Conservation (phyloP, 495 filamentous ascomycete species). For the Melanomma pulvis-pyrius region DNA sequence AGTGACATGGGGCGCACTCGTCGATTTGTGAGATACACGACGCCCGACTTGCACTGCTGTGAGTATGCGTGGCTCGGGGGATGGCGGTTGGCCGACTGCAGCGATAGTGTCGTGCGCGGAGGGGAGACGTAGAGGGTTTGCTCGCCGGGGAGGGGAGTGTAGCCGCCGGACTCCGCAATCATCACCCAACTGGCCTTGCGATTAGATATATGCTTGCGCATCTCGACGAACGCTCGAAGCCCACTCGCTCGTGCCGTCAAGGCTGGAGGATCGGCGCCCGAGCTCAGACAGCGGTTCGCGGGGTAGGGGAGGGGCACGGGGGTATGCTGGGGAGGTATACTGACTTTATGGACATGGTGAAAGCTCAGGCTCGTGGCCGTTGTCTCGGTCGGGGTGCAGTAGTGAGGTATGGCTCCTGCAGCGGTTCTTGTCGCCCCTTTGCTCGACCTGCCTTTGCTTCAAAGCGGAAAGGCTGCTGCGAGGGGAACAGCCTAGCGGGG, state of each 20-base stretch:
- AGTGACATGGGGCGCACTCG: constrained; percentile 60
- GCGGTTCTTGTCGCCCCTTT: constrained; percentile 13
- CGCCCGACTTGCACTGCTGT: constrained; percentile 61
- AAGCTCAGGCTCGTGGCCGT: constrained; percentile 1
- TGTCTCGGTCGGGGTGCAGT: not conserved
- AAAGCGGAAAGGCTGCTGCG: constrained; percentile 16
- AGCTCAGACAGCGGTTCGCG: constrained; percentile 15
- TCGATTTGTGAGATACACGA: constrained; percentile 85
- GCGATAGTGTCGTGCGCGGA: constrained; percentile 65
- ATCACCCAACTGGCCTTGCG: constrained; percentile 73
- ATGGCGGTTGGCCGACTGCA: constrained; percentile 63
- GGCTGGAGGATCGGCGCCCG: not conserved
- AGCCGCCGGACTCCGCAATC: constrained; percentile 65
- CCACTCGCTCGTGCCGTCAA: not conserved
- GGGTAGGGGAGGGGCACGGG: constrained; percentile 18
- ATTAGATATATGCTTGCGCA: constrained; percentile 29
- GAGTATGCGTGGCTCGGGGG: constrained; percentile 60
- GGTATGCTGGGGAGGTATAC: constrained; percentile 13
- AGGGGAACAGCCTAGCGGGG: constrained; percentile 2
- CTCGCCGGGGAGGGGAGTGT: constrained; percentile 72
- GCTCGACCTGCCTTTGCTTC: constrained; percentile 9
- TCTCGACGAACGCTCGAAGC: not conserved
- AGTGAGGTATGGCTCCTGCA: not conserved
- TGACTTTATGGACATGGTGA: constrained; percentile 40
- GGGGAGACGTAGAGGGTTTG: constrained; percentile 70